phyloP scores from a whole-genome alignment of 306 rosid genomes.

The Vigna trinervia region DNA sequence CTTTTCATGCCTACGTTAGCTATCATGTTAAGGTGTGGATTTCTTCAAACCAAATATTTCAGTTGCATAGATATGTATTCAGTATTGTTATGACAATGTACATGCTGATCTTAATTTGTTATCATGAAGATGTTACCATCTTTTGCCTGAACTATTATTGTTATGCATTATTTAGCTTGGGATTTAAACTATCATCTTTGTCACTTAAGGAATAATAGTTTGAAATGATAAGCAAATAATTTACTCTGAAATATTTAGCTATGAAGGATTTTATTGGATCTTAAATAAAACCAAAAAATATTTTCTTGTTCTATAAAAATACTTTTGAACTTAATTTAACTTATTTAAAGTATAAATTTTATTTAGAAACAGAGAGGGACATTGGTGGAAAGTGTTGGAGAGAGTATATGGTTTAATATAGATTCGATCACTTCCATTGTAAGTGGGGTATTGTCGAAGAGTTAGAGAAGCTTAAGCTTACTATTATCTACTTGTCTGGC shows the following conservation, averaged over 20 bases:
- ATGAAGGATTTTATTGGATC: not conserved
- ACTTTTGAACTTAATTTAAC: not conserved
- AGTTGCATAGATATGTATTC: constrained; percentile 28
- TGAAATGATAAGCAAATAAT: not conserved
- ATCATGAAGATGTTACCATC: constrained; percentile 30
- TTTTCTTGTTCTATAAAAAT: not conserved
- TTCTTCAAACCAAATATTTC: constrained; percentile 36
- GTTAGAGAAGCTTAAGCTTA: constrained; percentile 34
- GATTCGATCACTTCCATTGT: constrained; percentile 1
- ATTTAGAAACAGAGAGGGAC: not conserved
- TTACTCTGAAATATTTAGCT: constrained; percentile 11
- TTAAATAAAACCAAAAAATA: not conserved
- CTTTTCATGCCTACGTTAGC: constrained; percentile 94
- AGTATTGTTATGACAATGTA: constrained; percentile 23
- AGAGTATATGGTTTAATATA: not conserved
- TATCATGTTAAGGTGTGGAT: constrained; percentile 92
- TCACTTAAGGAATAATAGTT: not conserved
- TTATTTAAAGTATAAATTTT: not conserved
- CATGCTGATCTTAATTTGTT: constrained; percentile 15
- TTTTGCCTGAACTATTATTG: constrained; percentile 2
- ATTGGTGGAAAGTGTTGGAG: not conserved
- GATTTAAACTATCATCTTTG: constrained; percentile 7
- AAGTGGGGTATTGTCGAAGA: constrained; percentile 3
- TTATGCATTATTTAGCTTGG: constrained; percentile 12
- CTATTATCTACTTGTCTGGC: constrained; percentile 12